These are phyloP conservation scores for Leavenworthia alabamica DNA, from an alignment of 345 rosid genomes.

Conservation along the genomic window DNA sequence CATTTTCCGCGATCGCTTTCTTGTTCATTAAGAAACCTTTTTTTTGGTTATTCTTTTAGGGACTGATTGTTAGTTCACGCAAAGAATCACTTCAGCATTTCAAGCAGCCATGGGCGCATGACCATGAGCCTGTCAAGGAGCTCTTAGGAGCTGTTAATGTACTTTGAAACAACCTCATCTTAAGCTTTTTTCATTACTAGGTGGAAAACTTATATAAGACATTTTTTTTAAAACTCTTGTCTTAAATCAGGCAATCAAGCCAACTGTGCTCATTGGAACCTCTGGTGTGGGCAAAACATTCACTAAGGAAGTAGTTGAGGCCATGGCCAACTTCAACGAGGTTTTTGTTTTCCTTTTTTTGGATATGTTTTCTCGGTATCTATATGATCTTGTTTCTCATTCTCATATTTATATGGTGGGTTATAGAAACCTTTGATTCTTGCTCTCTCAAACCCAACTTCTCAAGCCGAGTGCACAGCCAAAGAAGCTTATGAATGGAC, in stretches of 20 bases:
- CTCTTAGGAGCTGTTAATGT: slow-evolving; percentile 79
- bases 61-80: slow-evolving; percentile 70
- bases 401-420: slow-evolving; percentile 8
- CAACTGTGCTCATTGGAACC: slow-evolving; percentile 85
- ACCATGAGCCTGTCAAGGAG: slow-evolving; percentile 62
- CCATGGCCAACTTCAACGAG: slow-evolving; percentile 78
- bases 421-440: slow-evolving; percentile 85
- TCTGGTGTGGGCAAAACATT: slow-evolving; percentile 91
- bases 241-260: slow-evolving; percentile 65
- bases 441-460: slow-evolving; percentile 93
- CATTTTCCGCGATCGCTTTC: neutral
- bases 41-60: slow-evolving; percentile 41
- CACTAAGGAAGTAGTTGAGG: slow-evolving; percentile 84
- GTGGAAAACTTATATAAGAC: neutral
- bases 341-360: slow-evolving; percentile 26
- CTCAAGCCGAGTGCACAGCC: slow-evolving; percentile 95
- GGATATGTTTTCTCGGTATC: neutral
- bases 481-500: slow-evolving; percentile 95
- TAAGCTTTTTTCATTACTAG: neutral
- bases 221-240: neutral
- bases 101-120: slow-evolving; percentile 95
- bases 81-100: slow-evolving; percentile 82
- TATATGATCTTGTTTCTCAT: slow-evolving; percentile 1
- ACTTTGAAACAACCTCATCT: slow-evolving; percentile 28
- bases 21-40: neutral